Base-by-base conservation (phyloP, 129 eudicot species). In the Scalesia atractyloides region DNA sequence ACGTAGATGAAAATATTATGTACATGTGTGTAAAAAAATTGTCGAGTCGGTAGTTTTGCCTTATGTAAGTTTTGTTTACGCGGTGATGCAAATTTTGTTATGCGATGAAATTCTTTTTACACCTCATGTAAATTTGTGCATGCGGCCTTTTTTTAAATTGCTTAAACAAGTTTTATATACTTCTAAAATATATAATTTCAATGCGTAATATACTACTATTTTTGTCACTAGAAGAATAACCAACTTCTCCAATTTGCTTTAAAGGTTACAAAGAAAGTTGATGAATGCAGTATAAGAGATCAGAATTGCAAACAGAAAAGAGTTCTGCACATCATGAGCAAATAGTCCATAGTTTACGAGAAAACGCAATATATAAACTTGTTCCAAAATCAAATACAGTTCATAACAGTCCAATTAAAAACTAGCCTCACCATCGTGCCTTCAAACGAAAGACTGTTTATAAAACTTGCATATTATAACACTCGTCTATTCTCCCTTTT, bases 401-500 rank as follows among this genome's bases (percentile, higher is more conserved):
- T 33, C 66, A 65, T 0, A 36, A 61, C 16, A 39, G 37, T 9
- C 18, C 50, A 41, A 41, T 61, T 14, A 44, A 34, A 60, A 76
- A 26, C 81, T 24, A 77, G 54, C 76, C 44, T 70, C 70, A 0
- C 63, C 16, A 69, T 50, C 72, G 54, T 9, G 43, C 62, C 64
- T 69, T 48, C 56, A 58, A 43, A 47, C 18, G 15, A 34, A 68
- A 44, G 9, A 43, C 48, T 61, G 34, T 33, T 73, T 8, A 78
- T 20, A 16, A 52, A 52, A 56, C 68, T 52, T 53, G 72, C 77
- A 64, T 30, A 64, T 54, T 71, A 71, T 48, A 78, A 19, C 73
- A 78, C 49, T 64, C 17, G 66, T 63, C 70, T 39, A 51, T 50
- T 10, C 9, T 62, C 52, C 48, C 47, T 51, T 64, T 78, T 16